Evolutionary conservation across 768 basidiomycete genomes (phyloP), one percentile per base, ranked within the genome.

Genomic region (Austroboletus festivus): DNA sequence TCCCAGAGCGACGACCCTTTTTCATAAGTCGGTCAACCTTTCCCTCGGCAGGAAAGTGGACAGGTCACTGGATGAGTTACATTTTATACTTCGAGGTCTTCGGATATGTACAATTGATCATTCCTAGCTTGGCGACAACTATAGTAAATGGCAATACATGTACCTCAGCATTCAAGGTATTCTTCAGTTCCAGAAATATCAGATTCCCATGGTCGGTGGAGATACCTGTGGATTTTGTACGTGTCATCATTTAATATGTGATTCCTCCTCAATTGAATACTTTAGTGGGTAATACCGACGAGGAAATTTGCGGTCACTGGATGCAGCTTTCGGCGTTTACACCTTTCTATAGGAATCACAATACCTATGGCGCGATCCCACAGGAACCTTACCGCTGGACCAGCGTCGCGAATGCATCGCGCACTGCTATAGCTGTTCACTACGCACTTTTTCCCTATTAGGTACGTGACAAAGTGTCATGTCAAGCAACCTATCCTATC

Each of bases 311-410:
- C 67, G 83, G 82, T 52, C 78, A 89, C 16, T 92, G 89, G 89
- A 89, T 88, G 87, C 82, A 85, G 62, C 75, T 90, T n/a, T 75
- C 85, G 3, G 89, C 88, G 1, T 91, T 91, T 63, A 77, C 77
- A 22, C 89, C 89, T 5, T 92, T 92, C 73, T 89, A 81, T 64
- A 73, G 89, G 44, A 92, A 91, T 63, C 89, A 91, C 63, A 87
- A 87, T 52, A 65, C 73, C 26, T 71, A 70, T 45, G 80, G 79
- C 20, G 83, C 85, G 5, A 71, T 88, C 23, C 68, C 81, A n/a
- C 89, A 90, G 62, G 88, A 90, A 58, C 86, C 87, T 3, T 91
- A 85, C 56, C 72, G 80, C 35, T 92, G 89, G 88, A 84, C 86
- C 46, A 85, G 81, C 44, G 89, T 90, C 13, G 85, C 85, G 1